Evolutionary conservation across 208 protist genomes (phyloP).

Genomic region (Leishmania turanica): DNA sequence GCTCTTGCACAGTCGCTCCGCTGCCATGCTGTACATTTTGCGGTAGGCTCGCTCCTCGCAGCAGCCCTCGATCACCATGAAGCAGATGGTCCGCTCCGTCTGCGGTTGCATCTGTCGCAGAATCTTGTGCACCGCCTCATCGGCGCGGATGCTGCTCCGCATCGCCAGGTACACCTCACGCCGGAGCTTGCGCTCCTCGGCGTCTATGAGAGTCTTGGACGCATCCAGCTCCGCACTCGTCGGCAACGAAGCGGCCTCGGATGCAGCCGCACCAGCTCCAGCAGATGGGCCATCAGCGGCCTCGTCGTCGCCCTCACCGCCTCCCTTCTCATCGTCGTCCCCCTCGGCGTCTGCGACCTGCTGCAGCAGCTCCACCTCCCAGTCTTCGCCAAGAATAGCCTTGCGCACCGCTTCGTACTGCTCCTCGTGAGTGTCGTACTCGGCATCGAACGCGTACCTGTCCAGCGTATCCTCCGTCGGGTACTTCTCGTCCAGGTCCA

Average conservation of each 20-base stretch:
- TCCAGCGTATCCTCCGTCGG: conserved; percentile 90
- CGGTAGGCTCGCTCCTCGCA: conserved; percentile 96
- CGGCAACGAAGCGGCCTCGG: neutral
- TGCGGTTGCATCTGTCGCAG: conserved; percentile 80
- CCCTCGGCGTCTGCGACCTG: conserved; percentile 57
- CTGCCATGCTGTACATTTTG: conserved; percentile 96
- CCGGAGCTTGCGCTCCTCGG: conserved; percentile 90
- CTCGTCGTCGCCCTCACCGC: conserved; percentile 18
- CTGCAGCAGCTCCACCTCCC: conserved; percentile 80
- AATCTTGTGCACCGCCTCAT: conserved; percentile 99
- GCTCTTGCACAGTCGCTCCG: conserved; percentile 96
- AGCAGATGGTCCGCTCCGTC: conserved; percentile 85
- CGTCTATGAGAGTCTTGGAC: conserved; percentile 43
- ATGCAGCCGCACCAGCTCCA: neutral
- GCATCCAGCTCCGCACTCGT: conserved; percentile 22
- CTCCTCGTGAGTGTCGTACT: conserved; percentile 95
- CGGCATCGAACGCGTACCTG: conserved; percentile 92
- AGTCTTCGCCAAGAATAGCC: conserved; percentile 94
- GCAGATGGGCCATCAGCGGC: neutral
- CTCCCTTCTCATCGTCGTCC: conserved; percentile 38
- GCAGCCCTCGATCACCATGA: conserved; percentile 99
- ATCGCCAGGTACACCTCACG: conserved; percentile 98
- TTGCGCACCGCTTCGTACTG: conserved; percentile 91
- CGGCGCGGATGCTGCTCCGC: conserved; percentile 96
- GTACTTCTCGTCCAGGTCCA: conserved; percentile 93